Base-by-base conservation (phyloP, 805 yeast species). In the Crinitomyces ghanaensis region DNA sequence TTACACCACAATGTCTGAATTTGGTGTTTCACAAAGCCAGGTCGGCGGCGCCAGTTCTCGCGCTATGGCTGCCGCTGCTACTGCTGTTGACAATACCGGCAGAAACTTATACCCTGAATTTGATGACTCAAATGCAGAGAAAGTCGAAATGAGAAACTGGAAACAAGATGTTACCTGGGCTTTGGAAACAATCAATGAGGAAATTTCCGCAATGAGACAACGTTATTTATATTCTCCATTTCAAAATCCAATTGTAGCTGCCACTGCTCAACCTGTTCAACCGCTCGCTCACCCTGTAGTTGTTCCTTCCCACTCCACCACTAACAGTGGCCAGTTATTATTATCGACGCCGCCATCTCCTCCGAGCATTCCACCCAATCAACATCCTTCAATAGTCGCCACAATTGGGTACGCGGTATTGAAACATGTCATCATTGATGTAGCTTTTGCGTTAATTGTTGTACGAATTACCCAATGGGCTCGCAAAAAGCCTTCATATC, bases 171-270 rank as follows among this genome's bases (percentile, higher is more conserved):
- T 46, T 5, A 39, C 45, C 5, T 42, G 48, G 47, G 49, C 49
- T 11, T 35, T 49, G 12, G 53, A 49, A 23, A 42, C 49, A 6
- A 43, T 49, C 11, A 36, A 36, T 25, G 53, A 49, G 34, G 49
- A 49, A 31, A 45, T 49, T 27, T 33, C 30, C 22, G 37, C 45
- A 8, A 43, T 47, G 26, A 36, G 49, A 7, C 38, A 37, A 17
- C 12, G 36, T n/a, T 34, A 37, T 22, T 11, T 34, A 25, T 16
- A 16, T 5, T 19, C 30, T 8, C 31, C 36, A 12, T 6, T 28
- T 28, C 21, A 6, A 13, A 7, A 15, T 12, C 14, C 18, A n/a
- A n/a, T n/a, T n/a, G n/a, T n/a, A n/a, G n/a, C n/a, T n/a, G n/a
- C n/a, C n/a, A n/a, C n/a, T n/a, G n/a, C n/a, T n/a, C n/a, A n/a